Base-by-base conservation (phyloP, 352 stramenopile genomes). In the Globisporangium abappressorium region DNA sequence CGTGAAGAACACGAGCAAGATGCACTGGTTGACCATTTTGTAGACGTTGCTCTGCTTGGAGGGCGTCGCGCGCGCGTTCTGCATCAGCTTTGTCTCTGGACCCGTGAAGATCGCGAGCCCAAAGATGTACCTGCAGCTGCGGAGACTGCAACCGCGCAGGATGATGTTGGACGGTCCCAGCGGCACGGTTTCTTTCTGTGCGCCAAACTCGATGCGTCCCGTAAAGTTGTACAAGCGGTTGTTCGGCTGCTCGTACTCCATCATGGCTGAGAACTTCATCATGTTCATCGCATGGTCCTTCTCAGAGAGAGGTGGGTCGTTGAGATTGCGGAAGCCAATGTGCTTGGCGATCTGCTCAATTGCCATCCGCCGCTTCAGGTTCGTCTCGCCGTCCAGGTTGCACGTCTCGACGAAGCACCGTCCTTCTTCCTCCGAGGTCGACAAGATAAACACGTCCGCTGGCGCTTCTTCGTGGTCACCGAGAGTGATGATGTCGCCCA, bases 341-440 rank as follows among this genome's bases (percentile, higher is more conserved):
- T 85, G 68, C n/a, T 77, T 76, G 4, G 80, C 75, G 28, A 90
- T 75, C 26, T 73, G 68, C 54, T 91, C 77, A 62, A 91, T 81
- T 1, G 82, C 82, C 0, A 69, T 76, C 46, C 85, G 72, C 33
- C 78, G 78, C 74, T 98, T 98, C n/a, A 98, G 70, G 70, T 98
- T 98, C 9, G 93, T 98, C 72, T 98, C 94, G 20, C 95, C 94
- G 65, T 98, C 95, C 53, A 98, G 74, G 69, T 97, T 98, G 61
- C 86, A 93, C 9, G 95, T 98, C 74, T 98, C 94, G 36, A 98
- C 83, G 66, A 97, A 98, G 74, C 80, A 96, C 2, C 78, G 75
- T 0, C 85, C 85, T 80, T 93, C 82, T 69, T 91, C 82, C 41
- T 93, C 85, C 0, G 81, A 89, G 1, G 80, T 91, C 0, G 85